Evolutionary conservation across 2,329 filamentous ascomycete species (phyloP).

Genomic region (Phialophora tarda): DNA sequence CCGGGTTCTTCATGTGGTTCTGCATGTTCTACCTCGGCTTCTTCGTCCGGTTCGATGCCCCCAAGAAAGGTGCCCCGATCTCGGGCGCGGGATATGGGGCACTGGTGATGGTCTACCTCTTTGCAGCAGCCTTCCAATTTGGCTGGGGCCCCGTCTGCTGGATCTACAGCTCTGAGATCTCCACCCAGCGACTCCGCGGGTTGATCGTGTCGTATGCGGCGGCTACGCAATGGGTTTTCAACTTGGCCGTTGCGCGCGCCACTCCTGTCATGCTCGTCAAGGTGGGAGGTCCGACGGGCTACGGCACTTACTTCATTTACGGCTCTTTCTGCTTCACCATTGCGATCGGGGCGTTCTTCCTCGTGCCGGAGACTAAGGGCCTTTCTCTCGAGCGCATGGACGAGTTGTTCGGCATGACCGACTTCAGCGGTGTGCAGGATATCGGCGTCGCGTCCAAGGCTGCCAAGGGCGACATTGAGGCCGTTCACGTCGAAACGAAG

Average conservation of each 20-base stretch:
- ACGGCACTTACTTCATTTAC: conserved; percentile 72
- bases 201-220: conserved; percentile 72
- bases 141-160: conserved; percentile 59
- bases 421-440: conserved; percentile 41
- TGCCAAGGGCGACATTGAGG: conserved; percentile 27
- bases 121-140: conserved; percentile 72
- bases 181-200: conserved; percentile 67
- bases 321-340: conserved; percentile 69
- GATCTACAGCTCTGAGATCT: conserved; percentile 75
- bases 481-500: conserved; percentile 27
- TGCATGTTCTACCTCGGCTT: conserved; percentile 75
- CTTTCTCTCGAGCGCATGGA: conserved; percentile 68
- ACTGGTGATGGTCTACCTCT: conserved; percentile 73
- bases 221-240: conserved; percentile 75
- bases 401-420: conserved; percentile 67
- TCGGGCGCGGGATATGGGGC: conserved; percentile 72
- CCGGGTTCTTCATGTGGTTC: conserved; percentile 64
- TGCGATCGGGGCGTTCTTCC: conserved; percentile 69
- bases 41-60: conserved; percentile 68
- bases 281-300: conserved; percentile 53
- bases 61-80: conserved; percentile 59
- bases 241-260: conserved; percentile 69
- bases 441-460: conserved; percentile 27
- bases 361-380: conserved; percentile 76
- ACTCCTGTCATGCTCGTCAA: conserved; percentile 62